A percentile compares a stretch with the other conserved stretches of the same genome.
phyloP scores from a whole-genome alignment of 768 basidiomycete genomes.

The Flagelloscypha sp. region DNA sequence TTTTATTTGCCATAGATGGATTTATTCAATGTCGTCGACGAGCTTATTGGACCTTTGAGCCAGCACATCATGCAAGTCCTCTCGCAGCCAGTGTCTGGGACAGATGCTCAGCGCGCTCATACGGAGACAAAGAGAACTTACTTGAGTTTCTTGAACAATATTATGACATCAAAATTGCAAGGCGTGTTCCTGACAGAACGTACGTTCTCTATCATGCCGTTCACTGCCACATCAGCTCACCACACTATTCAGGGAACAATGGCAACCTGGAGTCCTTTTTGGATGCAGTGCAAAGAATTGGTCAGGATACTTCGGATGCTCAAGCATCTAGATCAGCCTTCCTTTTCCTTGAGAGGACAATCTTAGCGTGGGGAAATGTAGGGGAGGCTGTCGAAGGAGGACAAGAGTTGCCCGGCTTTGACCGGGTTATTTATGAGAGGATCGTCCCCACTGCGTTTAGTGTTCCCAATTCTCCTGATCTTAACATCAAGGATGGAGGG shows the following conservation, averaged over 20 bases:
- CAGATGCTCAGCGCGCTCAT: slow-evolving; percentile 78
- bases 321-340: slow-evolving; percentile 73
- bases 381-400: slow-evolving; percentile 25
- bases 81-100: slow-evolving; percentile 74
- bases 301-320: slow-evolving; percentile 71
- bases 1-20: slow-evolving; percentile 47
- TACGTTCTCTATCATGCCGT: slow-evolving; percentile 29
- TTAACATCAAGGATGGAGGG: slow-evolving; percentile 87
- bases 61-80: slow-evolving; percentile 73
- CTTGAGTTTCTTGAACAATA: slow-evolving; percentile 68
- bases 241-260: slow-evolving; percentile 55
- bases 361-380: slow-evolving; percentile 49
- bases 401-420: slow-evolving; percentile 63
- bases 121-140: slow-evolving; percentile 84
- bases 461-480: slow-evolving; percentile 67
- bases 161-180: slow-evolving; percentile 77
- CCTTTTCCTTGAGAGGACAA: slow-evolving; percentile 63
- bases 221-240: slow-evolving; percentile 3
- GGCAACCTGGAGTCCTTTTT: slow-evolving; percentile 65
- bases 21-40: slow-evolving; percentile 82
- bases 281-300: slow-evolving; percentile 61
- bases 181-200: slow-evolving; percentile 83
- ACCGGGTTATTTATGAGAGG: slow-evolving; percentile 83
- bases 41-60: slow-evolving; percentile 81
- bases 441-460: slow-evolving; percentile 77